Evolutionary conservation across 139 green algal genomes (phyloP).

Genomic region (Mesotaenium endlicherianum): DNA sequence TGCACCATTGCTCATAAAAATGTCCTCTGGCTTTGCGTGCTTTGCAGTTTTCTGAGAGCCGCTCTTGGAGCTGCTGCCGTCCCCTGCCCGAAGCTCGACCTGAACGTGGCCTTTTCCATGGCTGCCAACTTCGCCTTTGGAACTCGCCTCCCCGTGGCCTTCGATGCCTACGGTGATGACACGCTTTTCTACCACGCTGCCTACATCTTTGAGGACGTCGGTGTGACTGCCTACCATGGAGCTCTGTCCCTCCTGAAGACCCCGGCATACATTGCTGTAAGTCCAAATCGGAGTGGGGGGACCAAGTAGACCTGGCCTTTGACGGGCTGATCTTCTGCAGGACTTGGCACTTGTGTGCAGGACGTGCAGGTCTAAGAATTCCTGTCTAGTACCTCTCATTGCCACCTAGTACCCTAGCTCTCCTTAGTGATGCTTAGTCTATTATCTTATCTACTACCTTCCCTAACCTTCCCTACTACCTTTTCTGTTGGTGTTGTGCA

Average conservation of each 20-base stretch:
- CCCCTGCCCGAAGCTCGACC: not conserved
- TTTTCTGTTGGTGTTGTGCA: not conserved
- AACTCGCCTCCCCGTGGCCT: not conserved
- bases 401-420: not conserved
- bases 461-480: too few relatives aligned
- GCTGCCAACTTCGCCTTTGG: slow-evolving; percentile 23
- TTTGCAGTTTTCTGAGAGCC: not conserved
- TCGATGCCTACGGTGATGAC: slow-evolving; percentile 14
- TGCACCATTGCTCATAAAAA: too few relatives aligned
- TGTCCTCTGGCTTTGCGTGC: too few relatives aligned
- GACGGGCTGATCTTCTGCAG: not conserved
- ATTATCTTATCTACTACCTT: not conserved
- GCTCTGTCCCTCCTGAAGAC: not conserved
- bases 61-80: slow-evolving; percentile 15
- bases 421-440: not conserved
- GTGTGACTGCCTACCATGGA: slow-evolving; percentile 26
- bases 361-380: not conserved
- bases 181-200: not conserved
- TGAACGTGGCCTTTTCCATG: not conserved
- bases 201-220: slow-evolving; percentile 41
- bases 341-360: not conserved
- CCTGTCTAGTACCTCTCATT: not conserved
- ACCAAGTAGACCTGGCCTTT: not conserved
- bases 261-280: slow-evolving; percentile 1
- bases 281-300: not conserved